A percentile compares a stretch with the other conserved stretches of the same genome.
These are phyloP conservation scores for Penicillium antarcticum DNA, from an alignment of 495 filamentous ascomycete genomes.

Conservation along the genomic window DNA sequence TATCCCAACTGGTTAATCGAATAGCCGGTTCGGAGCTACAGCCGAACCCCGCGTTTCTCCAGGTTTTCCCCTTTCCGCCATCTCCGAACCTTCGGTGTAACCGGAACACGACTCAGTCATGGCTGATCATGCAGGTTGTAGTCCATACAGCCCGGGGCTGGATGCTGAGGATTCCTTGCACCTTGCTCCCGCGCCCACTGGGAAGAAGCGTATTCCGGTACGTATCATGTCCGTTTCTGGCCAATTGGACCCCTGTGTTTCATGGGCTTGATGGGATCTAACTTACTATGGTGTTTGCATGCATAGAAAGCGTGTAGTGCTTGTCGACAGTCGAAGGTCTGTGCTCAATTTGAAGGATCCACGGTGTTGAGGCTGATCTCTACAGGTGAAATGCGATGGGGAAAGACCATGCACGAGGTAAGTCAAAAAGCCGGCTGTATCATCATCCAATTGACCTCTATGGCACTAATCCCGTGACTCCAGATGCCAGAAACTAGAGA, in stretches of 20 bases:
- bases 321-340: slow-evolving; percentile 37
- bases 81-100: not conserved
- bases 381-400: slow-evolving; percentile 39
- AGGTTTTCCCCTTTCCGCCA: slow-evolving; percentile 16
- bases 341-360: not conserved
- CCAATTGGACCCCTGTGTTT: not conserved
- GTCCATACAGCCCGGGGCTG: slow-evolving; percentile 9
- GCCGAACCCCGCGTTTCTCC: slow-evolving; percentile 32
- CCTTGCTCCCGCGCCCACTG: slow-evolving; percentile 22
- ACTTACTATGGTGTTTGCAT: not conserved
- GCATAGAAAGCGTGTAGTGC: slow-evolving; percentile 37
- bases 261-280: not conserved
- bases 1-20: not conserved
- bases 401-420: slow-evolving; percentile 37
- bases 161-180: slow-evolving; percentile 25
- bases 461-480: not conserved
- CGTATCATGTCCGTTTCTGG: not conserved
- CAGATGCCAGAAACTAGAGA: slow-evolving; percentile 33
- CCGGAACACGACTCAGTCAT: not conserved
- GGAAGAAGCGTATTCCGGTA: slow-evolving; percentile 43
- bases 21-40: slow-evolving; percentile 17
- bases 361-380: not conserved
- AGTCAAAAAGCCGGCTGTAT: not conserved
- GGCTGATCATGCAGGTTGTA: not conserved
- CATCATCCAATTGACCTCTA: not conserved